Conservation (phyloP, 148 eudicot species). For the Arbutus unedo region DNA sequence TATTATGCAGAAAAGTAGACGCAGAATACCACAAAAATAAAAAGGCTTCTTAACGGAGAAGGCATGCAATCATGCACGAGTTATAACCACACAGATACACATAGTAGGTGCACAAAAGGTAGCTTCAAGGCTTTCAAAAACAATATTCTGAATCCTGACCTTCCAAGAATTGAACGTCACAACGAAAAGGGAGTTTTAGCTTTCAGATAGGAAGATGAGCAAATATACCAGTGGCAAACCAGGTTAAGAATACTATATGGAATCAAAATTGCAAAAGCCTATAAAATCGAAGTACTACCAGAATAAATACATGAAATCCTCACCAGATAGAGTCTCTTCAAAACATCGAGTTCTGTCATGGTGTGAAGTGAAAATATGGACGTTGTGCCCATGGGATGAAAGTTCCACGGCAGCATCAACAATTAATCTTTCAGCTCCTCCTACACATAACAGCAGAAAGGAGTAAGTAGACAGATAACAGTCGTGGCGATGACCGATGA, state of each 20-base stretch:
- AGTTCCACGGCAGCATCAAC: conserved; percentile 96
- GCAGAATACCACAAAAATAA: background rate
- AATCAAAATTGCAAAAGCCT: background rate
- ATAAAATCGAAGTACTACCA: background rate
- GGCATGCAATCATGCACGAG: conserved; percentile 1
- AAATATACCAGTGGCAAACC: background rate
- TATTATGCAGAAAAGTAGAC: background rate
- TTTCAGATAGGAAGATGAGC: background rate
- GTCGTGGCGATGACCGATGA: background rate
- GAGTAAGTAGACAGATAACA: background rate
- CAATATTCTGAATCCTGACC: background rate
- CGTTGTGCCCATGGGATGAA: conserved; percentile 71
- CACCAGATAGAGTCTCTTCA: conserved; percentile 87
- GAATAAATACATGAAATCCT: conserved; percentile 9
- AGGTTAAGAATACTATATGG: background rate
- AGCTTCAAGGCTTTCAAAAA: background rate
- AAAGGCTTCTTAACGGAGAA: background rate
- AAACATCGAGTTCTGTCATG: conserved; percentile 86
- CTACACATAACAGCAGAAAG: conserved; percentile 31
- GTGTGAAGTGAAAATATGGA: conserved; percentile 82
- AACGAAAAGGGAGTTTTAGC: background rate
- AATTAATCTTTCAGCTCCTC: conserved; percentile 96
- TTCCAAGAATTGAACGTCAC: background rate
- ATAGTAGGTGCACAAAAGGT: background rate
- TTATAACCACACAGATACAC: background rate